Base-by-base conservation (phyloP, 306 rosid species). In the Fragaria ananassa region DNA sequence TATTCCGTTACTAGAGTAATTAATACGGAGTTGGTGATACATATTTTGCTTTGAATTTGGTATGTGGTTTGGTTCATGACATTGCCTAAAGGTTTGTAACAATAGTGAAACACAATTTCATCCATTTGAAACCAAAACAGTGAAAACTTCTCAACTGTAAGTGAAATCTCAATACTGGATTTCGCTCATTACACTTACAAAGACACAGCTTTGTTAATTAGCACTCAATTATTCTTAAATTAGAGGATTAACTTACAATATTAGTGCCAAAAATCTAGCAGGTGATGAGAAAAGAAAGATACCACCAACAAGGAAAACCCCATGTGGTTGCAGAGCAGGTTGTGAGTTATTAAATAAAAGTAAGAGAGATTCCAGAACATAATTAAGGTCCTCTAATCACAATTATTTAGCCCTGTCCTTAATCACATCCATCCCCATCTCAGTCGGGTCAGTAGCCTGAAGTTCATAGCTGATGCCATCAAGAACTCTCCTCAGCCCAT, bases 371-470 rank as follows among this genome's bases (percentile, higher is more conserved):
- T 53, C 61, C 68, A 62, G 39, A 70, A 72, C 73, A 77, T 68
- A 60, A 79, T 62, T 69, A 75, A 74, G 70, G 15, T 71, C 41
- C 17, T 23, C 74, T 71, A 42, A 47, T 69, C 41, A 46, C 68
- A 45, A 25, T 67, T 53, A 88, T 74, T 88, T 86, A 58, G 92
- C 90, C 65, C 88, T 86, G 79, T 86, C 90, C 79, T 81, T 79
- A 42, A 88, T 88, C 74, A 96, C 79, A 88, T 92, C 99, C 70
- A 96, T 83, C 37, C 96, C 99, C 99, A 96, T 96, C 89, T 96
- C 99, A 1, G 96, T 87, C 50, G 98, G 99, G 76, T 96, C 98
- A 1, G 99, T 96, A 6, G 99, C 99, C 76, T 96, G 99, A 1
- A 96, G 80, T 77, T 92, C 99, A 73, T 96, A 96, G 90, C 76